Base-by-base conservation (phyloP, 2,329 filamentous ascomycete genomes). In the Xylariales sp. region DNA sequence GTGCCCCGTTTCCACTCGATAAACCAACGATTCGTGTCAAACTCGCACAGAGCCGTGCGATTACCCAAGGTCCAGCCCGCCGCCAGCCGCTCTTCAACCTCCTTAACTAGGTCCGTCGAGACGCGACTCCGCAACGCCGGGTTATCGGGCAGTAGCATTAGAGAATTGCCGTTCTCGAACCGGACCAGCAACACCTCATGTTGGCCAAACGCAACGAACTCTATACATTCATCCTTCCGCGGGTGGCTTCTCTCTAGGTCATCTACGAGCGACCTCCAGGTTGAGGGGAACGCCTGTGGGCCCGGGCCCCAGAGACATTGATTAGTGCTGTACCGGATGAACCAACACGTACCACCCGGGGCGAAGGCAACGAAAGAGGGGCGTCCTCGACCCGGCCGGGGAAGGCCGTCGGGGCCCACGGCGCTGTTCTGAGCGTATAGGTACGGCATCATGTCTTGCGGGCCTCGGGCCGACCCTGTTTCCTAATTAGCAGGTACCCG, bases 1-100 rank as follows among this genome's bases (percentile, higher is more conserved):
- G 59, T 64, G 30, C 65, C 61, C 41, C 65, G 61, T 49, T 59
- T 67, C 65, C 65, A 67, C 61, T 67, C 65, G 28, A 67, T 52
- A 28, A 67, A 67, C 65, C 65, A 67, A 23, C 65, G 61, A 36
- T 67, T 36, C 3, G 61, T 67, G 18, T 67, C 61, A 28, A 55
- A 67, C 18, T n/a, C 43, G 23, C 65, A 67, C 5, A 67, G 39
- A 0, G 55, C 61, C 9, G 65, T 67, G 54, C 65, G 65, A 23
- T 67, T 67, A 10, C 65, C 65, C 1, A 67, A 23, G 6, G 65
- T 67, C 65, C 65, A 67, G 43, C 65, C 65, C 9, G 60, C 65
- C 16, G 54, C 49, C 2, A 67, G 48, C 18, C 65, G 60, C 18
- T 50, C 61, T 34, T 67, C 65, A n/a, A 67, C 55, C 30, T 67